These are phyloP conservation scores for Mucor velutinosus DNA, from an alignment of 371 early-diverging fungal species.

Conservation along the genomic window DNA sequence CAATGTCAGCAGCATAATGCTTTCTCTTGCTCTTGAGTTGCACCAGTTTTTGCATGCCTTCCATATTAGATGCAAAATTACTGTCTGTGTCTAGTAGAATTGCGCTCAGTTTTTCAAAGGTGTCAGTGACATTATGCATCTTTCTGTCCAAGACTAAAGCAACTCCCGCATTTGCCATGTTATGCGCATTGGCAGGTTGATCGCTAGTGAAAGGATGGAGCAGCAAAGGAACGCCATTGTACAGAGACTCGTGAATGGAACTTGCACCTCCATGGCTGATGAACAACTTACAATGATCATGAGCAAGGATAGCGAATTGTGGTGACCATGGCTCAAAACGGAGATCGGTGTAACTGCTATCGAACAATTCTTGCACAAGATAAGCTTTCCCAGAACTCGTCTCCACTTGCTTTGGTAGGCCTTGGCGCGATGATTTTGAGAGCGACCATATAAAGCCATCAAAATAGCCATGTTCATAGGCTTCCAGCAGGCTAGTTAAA, in stretches of 20 bases:
- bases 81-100: constrained; percentile 4
- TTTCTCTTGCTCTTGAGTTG: constrained; percentile 24
- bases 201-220: constrained; percentile 44
- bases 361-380: constrained; percentile 10
- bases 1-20: constrained; percentile 26
- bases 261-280: constrained; percentile 47
- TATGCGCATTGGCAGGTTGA: constrained; percentile 32
- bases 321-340: constrained; percentile 40
- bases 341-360: constrained; percentile 11
- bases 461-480: constrained; percentile 18
- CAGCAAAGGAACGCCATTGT: constrained; percentile 30
- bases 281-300: constrained; percentile 37
- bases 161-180: constrained; percentile 7
- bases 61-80: constrained; percentile 9
- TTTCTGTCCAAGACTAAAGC: constrained; percentile 8
- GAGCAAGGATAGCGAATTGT: constrained; percentile 41
- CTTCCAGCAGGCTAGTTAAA: constrained; percentile 23
- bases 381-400: constrained; percentile 11
- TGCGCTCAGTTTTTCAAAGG: neutral
- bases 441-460: constrained; percentile 45
- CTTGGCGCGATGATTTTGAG: constrained; percentile 1
- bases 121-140: constrained; percentile 1
- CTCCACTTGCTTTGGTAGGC: constrained; percentile 15
- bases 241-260: constrained; percentile 36
- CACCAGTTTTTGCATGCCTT: constrained; percentile 23